A percentile compares a stretch with the other conserved stretches of the same genome.
These are phyloP conservation scores for Scleroderma citrinum DNA, from an alignment of 768 basidiomycete species.

Conservation along the genomic window DNA sequence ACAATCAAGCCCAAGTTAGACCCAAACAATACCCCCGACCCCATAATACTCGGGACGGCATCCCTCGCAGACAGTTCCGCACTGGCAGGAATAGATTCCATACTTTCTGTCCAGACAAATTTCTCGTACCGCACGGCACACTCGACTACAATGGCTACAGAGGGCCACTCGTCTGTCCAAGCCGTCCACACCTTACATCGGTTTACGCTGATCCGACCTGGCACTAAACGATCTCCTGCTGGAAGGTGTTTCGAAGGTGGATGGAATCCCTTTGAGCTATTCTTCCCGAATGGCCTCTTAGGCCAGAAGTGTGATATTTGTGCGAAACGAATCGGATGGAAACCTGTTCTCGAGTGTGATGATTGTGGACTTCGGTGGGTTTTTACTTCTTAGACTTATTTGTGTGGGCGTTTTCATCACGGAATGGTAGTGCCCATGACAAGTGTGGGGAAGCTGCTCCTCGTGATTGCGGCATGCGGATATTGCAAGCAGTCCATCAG, in stretches of 20 bases:
- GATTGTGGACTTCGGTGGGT: constrained; percentile 75
- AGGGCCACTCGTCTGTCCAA: constrained; percentile 67
- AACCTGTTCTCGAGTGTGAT: constrained; percentile 81
- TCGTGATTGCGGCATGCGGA: constrained; percentile 65
- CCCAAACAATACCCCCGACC: constrained; percentile 40
- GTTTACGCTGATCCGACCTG: constrained; percentile 82
- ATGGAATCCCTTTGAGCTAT: constrained; percentile 76
- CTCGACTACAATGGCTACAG: constrained; percentile 62
- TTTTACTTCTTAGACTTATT: neutral
- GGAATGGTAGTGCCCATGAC: constrained; percentile 59
- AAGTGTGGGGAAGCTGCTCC: constrained; percentile 85
- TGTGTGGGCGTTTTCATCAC: constrained; percentile 6
- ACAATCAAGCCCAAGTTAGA: constrained; percentile 57
- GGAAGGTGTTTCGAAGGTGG: constrained; percentile 29
- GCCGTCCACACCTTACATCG: constrained; percentile 65
- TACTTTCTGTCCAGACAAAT: constrained; percentile 44
- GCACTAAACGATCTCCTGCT: constrained; percentile 45
- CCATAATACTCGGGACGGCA: constrained; percentile 33
- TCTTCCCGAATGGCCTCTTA: constrained; percentile 68
- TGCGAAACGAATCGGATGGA: constrained; percentile 77
- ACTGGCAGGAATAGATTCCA: constrained; percentile 39
- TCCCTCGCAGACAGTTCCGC: constrained; percentile 29
- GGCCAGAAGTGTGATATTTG: constrained; percentile 82
- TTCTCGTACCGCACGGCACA: constrained; percentile 57
- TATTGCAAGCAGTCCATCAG: constrained; percentile 20